Conservation (phyloP, 2,329 filamentous ascomycete genomes). For the Diaporthe humulicola region DNA sequence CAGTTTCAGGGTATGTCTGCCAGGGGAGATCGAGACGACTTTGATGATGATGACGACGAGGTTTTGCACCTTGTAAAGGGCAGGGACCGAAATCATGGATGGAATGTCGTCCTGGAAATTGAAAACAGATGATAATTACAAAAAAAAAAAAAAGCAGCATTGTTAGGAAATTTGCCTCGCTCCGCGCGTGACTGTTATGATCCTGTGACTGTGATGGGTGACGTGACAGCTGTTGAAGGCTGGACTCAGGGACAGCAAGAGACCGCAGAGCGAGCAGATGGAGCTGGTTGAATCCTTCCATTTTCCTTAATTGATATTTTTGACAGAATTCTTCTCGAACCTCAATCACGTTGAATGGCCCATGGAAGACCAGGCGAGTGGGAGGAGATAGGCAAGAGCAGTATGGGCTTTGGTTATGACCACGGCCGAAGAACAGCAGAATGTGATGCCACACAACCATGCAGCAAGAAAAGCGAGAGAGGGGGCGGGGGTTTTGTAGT, state of each 20-base stretch:
- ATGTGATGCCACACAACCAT: background rate
- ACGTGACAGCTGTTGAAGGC: background rate
- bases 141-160: slow-evolving; percentile 19
- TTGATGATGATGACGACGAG: background rate
- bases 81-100: background rate
- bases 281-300: background rate
- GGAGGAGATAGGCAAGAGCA: background rate
- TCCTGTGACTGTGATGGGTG: background rate
- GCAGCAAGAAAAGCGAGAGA: too few relatives aligned
- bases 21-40: background rate
- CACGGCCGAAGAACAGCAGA: background rate
- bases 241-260: background rate
- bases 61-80: slow-evolving; percentile 16
- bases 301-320: background rate
- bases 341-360: background rate
- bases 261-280: background rate
- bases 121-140: background rate
- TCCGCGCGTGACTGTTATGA: background rate
- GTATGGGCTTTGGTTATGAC: background rate
- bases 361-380: background rate
- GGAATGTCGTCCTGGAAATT: background rate
- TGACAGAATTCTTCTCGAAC: background rate
- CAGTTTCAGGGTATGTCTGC: background rate
- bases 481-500: background rate
- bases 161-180: background rate